Conservation (phyloP, 1,139 yeast species). For the Yamadazyma oceani region DNA sequence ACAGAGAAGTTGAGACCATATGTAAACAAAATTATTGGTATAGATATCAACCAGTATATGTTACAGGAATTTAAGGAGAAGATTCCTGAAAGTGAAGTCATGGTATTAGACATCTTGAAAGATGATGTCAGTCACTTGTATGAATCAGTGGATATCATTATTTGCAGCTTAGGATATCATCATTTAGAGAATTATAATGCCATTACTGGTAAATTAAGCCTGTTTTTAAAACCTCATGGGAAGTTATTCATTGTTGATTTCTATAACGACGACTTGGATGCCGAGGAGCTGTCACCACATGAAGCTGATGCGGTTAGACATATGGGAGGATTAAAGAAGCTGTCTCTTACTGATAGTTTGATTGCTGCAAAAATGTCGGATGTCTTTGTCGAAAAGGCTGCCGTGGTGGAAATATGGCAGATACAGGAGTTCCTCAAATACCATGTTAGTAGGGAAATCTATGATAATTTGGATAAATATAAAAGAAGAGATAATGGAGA, state of each 20-base stretch:
- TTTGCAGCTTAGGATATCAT: slow-evolving; percentile 41
- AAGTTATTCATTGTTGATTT: slow-evolving; percentile 38
- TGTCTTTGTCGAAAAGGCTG: slow-evolving; percentile 25
- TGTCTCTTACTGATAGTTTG: slow-evolving; percentile 23
- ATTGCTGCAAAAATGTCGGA: slow-evolving; percentile 23
- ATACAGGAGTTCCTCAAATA: slow-evolving; percentile 20
- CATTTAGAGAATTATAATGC: slow-evolving; percentile 34
- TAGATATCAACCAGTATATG: slow-evolving; percentile 36
- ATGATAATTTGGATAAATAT: slow-evolving; percentile 19
- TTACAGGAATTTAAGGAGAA: slow-evolving; percentile 25
- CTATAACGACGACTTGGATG: slow-evolving; percentile 14
- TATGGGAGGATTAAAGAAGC: slow-evolving; percentile 35
- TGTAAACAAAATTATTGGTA: slow-evolving; percentile 28
- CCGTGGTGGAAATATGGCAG: slow-evolving; percentile 26
- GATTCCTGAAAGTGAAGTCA: slow-evolving; percentile 8
- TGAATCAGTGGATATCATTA: slow-evolving; percentile 28
- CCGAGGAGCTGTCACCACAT: too few relatives aligned
- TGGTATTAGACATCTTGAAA: slow-evolving; percentile 25
- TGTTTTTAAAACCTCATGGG: slow-evolving; percentile 36
- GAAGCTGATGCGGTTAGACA: slow-evolving; percentile 25
- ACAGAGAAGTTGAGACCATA: slow-evolving; percentile 31
- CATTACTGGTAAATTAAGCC: slow-evolving; percentile 31
- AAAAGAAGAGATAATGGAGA: slow-evolving; percentile 8
- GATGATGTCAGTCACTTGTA: slow-evolving; percentile 17
- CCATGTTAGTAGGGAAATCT: slow-evolving; percentile 21